phyloP scores from a whole-genome alignment of 1,284 basidiomycete genomes.

The Ceratobasidium papillatum region DNA sequence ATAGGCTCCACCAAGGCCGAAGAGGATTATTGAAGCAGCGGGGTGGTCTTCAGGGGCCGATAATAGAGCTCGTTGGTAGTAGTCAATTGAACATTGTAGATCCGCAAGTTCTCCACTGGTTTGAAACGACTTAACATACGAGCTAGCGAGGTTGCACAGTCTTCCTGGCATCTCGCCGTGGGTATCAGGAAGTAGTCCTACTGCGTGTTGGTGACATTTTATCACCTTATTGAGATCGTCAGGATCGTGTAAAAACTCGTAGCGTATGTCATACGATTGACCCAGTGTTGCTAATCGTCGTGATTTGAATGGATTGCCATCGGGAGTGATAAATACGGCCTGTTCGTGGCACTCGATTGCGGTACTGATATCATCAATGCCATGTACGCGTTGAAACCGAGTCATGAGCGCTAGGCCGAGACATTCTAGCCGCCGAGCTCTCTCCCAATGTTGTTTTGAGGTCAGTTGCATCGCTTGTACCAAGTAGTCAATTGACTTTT shows the following conservation, averaged over 20 bases:
- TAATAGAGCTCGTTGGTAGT: background rate
- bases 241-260: too few species aligned
- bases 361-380: background rate
- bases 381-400: background rate
- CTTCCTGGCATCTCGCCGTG: background rate
- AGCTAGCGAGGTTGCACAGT: background rate
- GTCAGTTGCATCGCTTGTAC: background rate
- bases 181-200: background rate
- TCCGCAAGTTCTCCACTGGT: background rate
- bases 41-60: background rate
- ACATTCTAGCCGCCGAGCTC: background rate
- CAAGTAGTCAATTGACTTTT: background rate
- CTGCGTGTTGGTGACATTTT: background rate
- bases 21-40: background rate
- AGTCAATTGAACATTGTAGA: background rate
- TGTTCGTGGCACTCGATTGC: background rate
- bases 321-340: background rate
- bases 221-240: conserved; percentile 29
- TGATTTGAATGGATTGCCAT: background rate
- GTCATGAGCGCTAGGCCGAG: background rate
- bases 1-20: background rate
- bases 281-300: background rate
- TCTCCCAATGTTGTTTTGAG: background rate
- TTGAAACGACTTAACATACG: background rate
- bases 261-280: too few species aligned